phyloP scores from a whole-genome alignment of 257 asterid genomes.

The Solanum bukasovii region DNA sequence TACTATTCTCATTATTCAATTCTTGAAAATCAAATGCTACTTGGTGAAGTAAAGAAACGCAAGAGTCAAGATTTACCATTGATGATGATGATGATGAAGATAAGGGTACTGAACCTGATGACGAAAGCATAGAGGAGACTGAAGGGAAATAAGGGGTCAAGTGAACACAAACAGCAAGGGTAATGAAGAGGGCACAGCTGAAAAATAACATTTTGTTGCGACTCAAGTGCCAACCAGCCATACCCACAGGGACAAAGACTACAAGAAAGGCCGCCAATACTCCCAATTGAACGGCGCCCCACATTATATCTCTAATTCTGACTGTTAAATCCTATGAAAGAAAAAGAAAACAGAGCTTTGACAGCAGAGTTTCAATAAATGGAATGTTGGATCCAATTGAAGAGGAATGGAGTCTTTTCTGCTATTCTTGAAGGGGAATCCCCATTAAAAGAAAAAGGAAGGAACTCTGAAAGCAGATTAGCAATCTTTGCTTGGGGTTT shows the following conservation, averaged over 20 bases:
- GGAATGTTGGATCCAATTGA: background rate
- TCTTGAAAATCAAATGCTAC: constrained; percentile 11
- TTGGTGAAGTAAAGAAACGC: constrained; percentile 54
- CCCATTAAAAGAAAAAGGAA: background rate
- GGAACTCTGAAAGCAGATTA: background rate
- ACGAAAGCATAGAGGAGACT: constrained; percentile 20
- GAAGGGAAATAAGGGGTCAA: constrained; percentile 43
- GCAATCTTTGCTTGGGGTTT: background rate
- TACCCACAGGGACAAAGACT: constrained; percentile 82
- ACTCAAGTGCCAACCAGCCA: constrained; percentile 99
- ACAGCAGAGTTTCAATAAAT: background rate
- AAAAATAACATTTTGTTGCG: constrained; percentile 92
- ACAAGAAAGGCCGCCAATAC: constrained; percentile 84
- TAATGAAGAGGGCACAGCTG: constrained; percentile 92
- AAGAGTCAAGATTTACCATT: constrained; percentile 38
- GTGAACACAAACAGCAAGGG: constrained; percentile 95
- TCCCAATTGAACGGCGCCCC: constrained; percentile 83
- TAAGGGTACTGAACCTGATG: constrained; percentile 15
- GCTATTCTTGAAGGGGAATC: background rate
- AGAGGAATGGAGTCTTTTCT: background rate
- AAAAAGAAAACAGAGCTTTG: background rate
- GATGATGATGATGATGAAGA: constrained; percentile 10
- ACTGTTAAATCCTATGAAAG: background rate
- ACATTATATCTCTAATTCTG: constrained; percentile 23
- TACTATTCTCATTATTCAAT: background rate